These are phyloP conservation scores for Cercospora brassicicola DNA, from an alignment of 2,329 filamentous ascomycete genomes.

Conservation along the genomic window DNA sequence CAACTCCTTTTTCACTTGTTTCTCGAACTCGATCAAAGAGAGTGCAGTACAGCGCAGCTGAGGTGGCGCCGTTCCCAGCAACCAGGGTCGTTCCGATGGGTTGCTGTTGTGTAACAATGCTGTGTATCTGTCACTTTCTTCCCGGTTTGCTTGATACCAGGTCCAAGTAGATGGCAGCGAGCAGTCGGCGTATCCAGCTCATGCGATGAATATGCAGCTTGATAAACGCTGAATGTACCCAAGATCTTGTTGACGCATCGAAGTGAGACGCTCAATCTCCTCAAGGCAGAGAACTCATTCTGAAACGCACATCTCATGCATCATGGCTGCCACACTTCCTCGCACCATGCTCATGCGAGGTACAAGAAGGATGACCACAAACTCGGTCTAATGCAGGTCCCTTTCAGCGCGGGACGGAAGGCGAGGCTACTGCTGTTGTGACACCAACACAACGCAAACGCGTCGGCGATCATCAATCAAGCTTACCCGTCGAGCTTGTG, in stretches of 20 bases:
- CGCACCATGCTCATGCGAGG: neutral
- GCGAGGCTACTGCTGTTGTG: neutral
- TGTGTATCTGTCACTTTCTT: neutral
- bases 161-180: neutral
- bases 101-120: neutral
- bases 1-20: neutral
- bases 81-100: neutral
- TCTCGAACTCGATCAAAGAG: neutral
- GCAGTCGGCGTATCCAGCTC: neutral
- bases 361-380: neutral
- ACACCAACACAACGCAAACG: neutral
- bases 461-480: neutral
- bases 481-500: neutral
- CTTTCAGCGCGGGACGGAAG: neutral
- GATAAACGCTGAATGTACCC: neutral
- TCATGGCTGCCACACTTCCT: constrained; percentile 2
- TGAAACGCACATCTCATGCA: neutral
- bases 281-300: neutral
- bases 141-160: neutral
- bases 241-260: neutral
- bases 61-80: neutral
- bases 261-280: neutral
- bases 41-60: neutral
- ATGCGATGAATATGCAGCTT: neutral
- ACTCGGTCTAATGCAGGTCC: neutral